Evolutionary conservation across 805 yeast species (phyloP), one percentile per base, ranked within the genome.

Genomic region (Wickerhamomyces tratensis): DNA sequence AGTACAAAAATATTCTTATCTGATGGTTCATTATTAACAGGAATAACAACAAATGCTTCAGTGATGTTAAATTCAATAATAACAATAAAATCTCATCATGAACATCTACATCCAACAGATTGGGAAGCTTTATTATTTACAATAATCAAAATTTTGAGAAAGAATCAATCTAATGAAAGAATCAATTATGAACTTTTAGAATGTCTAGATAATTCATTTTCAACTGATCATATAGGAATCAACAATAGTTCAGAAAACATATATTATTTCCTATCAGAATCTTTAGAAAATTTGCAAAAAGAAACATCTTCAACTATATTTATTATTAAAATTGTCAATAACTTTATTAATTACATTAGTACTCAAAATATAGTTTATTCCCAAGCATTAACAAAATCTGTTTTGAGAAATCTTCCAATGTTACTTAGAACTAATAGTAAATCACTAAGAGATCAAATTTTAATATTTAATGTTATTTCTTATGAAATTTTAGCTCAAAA

Each of bases 261-360:
- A 9, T 42, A 54, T n/a, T 39, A 43, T 5, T 42, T 55, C 13
- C 8, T 61, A 5, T 26, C 46, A 5, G 26, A 42, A 11, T 61
- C 58, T 41, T 47, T 64, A 41, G 44, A 37, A 13, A 7, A 35
- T 3, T 39, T 56, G 20, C 43, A 41, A 4, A 58, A 53, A 34
- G 68, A 64, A 41, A 50, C 53, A 25, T 47, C 54, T 4, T 52
- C 58, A 20, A 61, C 68, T 8, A 54, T 65, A 7, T 35, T 52
- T 4, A 51, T 68, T 2, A 53, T 79, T 37, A 64, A 65, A 41
- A 56, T 79, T 13, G 55, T 73, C 14, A 79, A 79, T 52, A 66
- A 64, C 33, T 49, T 70, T 5, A 49, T 79, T 7, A 47, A 71
- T 0, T 57, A 63, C n/a, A 53, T 69, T 5, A 63, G 75, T 4